Percentiles rank a stretch among this genome's conserved stretches.
These are phyloP conservation scores for Suhomyces bribrorum DNA, from an alignment of 1,139 yeast species.

Conservation along the genomic window DNA sequence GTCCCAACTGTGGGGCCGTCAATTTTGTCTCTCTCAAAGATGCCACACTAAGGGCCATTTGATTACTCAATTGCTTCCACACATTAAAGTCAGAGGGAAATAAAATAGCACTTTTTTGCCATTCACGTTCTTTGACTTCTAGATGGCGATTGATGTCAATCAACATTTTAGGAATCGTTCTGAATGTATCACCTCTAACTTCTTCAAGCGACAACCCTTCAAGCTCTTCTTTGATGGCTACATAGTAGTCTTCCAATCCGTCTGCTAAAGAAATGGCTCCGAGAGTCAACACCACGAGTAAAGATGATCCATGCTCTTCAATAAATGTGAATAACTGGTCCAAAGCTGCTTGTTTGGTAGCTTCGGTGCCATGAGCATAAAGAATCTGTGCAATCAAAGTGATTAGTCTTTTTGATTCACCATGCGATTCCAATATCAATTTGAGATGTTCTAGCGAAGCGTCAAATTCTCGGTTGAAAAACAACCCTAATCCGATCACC, in stretches of 20 bases:
- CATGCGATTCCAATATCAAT: conserved; percentile 48
- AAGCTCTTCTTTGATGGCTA: conserved; percentile 69
- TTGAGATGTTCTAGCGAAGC: conserved; percentile 69
- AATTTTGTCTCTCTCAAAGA: conserved; percentile 51
- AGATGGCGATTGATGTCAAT: conserved; percentile 49
- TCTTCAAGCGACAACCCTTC: conserved; percentile 49
- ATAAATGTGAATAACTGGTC: conserved; percentile 69
- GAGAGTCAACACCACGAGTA: conserved; percentile 66
- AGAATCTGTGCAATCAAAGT: conserved; percentile 76
- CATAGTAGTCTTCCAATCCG: conserved; percentile 56
- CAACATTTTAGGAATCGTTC: conserved; percentile 61
- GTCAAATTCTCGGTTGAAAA: conserved; percentile 62
- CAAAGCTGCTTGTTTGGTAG: conserved; percentile 79
- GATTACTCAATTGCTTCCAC: conserved; percentile 64
- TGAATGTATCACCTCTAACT: conserved; percentile 50
- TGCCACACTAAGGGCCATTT: conserved; percentile 50
- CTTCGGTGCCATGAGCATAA: conserved; percentile 69
- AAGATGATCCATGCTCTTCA: conserved; percentile 62
- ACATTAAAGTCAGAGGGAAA: conserved; percentile 70
- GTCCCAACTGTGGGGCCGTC: conserved; percentile 53
- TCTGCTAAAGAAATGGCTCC: conserved; percentile 82
- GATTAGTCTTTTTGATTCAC: conserved; percentile 60
- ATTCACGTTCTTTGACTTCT: conserved; percentile 30
- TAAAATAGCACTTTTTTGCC: conserved; percentile 72
- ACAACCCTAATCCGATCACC: conserved; percentile 68